Conservation (phyloP, 2,329 filamentous ascomycete species). For the Talaromyces atroroseus region DNA sequence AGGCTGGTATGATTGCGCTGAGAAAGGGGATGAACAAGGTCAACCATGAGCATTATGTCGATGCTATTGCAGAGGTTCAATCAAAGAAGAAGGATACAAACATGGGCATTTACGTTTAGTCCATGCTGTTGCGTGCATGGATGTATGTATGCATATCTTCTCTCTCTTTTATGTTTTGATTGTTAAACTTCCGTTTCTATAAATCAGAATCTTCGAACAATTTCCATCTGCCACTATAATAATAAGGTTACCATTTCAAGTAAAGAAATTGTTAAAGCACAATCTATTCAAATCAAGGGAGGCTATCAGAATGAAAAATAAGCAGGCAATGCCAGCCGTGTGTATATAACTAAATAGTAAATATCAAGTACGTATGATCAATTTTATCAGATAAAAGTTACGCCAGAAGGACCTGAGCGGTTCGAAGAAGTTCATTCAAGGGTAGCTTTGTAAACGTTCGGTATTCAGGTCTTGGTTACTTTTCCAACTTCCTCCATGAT, state of each 20-base stretch:
- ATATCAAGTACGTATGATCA: conserved; percentile 5
- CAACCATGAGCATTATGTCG: conserved; percentile 95
- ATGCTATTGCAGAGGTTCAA: conserved; percentile 91
- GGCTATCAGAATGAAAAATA: neutral
- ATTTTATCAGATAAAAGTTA: neutral
- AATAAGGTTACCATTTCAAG: no score
- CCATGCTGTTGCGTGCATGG: neutral
- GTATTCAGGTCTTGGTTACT: no score
- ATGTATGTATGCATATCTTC: neutral
- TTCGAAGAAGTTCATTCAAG: no score
- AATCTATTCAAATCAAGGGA: neutral
- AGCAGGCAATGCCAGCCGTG: neutral
- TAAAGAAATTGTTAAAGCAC: no score
- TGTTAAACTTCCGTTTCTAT: neutral
- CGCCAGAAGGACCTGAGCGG: neutral
- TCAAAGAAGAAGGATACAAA: conserved; percentile 79
- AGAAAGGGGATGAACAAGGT: conserved; percentile 94
- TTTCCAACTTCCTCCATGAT: conserved; percentile 64
- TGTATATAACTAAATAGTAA: neutral
- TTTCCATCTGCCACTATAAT: neutral
- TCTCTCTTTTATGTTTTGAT: neutral
- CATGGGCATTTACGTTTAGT: conserved; percentile 41
- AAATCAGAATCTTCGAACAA: neutral
- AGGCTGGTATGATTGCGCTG: conserved; percentile 98
- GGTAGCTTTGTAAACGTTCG: no score